These are phyloP conservation scores for Graphilbum sp. DNA, from an alignment of 2,329 filamentous ascomycete species.

Conservation along the genomic window DNA sequence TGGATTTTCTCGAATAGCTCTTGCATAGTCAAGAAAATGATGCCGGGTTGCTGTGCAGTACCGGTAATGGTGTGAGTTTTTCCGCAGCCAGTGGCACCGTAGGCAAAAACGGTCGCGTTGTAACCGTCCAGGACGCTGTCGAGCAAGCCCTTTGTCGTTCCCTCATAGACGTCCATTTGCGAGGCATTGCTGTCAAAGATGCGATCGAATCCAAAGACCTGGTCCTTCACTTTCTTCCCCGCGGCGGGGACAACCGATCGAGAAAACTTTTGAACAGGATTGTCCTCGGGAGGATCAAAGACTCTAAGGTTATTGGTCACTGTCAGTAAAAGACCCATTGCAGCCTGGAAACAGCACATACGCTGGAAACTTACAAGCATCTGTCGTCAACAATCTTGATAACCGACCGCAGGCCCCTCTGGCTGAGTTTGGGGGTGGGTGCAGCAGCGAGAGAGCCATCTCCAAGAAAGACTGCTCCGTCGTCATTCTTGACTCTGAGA, in stretches of 20 bases:
- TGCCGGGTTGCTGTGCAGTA: slow-evolving; percentile 80
- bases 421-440: slow-evolving; percentile 68
- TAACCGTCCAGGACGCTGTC: slow-evolving; percentile 94
- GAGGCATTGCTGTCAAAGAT: slow-evolving; percentile 93
- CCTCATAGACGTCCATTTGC: slow-evolving; percentile 88
- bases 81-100: slow-evolving; percentile 92
- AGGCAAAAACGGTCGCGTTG: slow-evolving; percentile 97
- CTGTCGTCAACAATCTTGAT: slow-evolving; percentile 95
- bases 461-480: slow-evolving; percentile 82
- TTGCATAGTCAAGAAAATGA: slow-evolving; percentile 98
- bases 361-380: slow-evolving; percentile 60
- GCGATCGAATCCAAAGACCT: slow-evolving; percentile 90
- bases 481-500: slow-evolving; percentile 49
- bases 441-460: slow-evolving; percentile 86
- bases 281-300: slow-evolving; percentile 94
- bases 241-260: slow-evolving; percentile 58
- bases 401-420: slow-evolving; percentile 76
- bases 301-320: slow-evolving; percentile 58
- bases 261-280: slow-evolving; percentile 74
- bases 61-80: slow-evolving; percentile 98
- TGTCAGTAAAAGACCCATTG: too few relatives aligned
- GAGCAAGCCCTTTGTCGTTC: slow-evolving; percentile 75
- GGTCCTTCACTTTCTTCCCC: slow-evolving; percentile 90
- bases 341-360: too few relatives aligned
- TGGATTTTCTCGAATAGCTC: slow-evolving; percentile 91